Percentiles rank a stretch among this genome's conserved stretches.
phyloP scores from a whole-genome alignment of 768 basidiomycete species.

The Suillus placidus region DNA sequence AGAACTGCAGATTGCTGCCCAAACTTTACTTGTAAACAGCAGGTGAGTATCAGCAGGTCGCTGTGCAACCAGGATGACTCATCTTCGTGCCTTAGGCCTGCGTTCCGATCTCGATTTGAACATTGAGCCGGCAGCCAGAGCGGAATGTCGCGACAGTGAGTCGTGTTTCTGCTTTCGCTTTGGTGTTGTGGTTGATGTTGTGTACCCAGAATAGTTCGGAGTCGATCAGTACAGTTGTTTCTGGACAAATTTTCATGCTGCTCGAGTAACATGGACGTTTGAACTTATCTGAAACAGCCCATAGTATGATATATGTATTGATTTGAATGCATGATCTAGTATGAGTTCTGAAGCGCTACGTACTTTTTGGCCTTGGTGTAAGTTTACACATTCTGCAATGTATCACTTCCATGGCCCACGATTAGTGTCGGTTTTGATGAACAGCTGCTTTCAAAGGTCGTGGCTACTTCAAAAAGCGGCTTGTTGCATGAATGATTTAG shows the following conservation, averaged over 20 bases:
- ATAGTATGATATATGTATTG: no score
- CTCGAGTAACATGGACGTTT: neutral
- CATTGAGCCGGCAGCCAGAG: neutral
- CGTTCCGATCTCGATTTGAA: no score
- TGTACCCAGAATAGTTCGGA: neutral
- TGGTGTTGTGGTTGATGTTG: neutral
- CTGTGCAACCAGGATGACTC: neutral
- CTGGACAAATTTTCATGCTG: neutral
- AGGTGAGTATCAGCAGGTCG: neutral
- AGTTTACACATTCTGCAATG: no score
- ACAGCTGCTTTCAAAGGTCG: no score
- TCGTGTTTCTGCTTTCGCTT: neutral
- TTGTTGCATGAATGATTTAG: no score
- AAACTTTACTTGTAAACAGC: rapidly evolving
- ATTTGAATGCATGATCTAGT: no score
- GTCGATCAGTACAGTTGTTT: neutral
- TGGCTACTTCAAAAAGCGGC: no score
- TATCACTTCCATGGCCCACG: no score
- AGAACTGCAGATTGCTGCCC: neutral
- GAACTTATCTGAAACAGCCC: neutral
- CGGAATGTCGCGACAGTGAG: neutral
- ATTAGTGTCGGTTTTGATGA: no score
- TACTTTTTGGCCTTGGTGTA: no score
- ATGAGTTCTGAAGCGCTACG: no score
- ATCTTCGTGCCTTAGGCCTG: neutral